phyloP scores from a whole-genome alignment of 345 rosid genomes.

The Erodium maritimum region DNA sequence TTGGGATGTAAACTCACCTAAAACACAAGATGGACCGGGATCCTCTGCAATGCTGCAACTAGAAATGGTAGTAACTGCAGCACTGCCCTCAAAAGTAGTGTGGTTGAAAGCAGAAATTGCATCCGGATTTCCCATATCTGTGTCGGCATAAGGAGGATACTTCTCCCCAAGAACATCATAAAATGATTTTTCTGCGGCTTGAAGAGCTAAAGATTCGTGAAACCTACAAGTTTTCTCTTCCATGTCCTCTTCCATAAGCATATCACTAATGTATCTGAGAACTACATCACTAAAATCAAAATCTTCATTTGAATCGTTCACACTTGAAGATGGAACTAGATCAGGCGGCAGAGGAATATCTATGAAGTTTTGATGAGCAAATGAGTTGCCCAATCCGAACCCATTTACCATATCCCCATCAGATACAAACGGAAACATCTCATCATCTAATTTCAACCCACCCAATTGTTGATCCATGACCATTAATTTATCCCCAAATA shows the following conservation, averaged over 20 bases:
- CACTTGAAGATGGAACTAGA: conserved; percentile 1
- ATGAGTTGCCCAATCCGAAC: conserved; percentile 3
- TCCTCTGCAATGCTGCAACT: conserved; percentile 10
- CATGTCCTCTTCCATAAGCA: conserved; percentile 60
- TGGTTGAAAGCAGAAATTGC: conserved; percentile 13
- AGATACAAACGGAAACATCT: conserved; percentile 5
- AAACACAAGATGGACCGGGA: too few relatives aligned
- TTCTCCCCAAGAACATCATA: conserved; percentile 50
- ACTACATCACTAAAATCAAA: conserved; percentile 44
- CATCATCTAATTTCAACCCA: conserved; percentile 15
- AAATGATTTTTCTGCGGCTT: conserved; percentile 46
- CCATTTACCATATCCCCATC: conserved; percentile 11
- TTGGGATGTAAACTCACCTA: conserved; percentile 10
- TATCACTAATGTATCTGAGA: conserved; percentile 39
- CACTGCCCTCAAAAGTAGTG: conserved; percentile 4
- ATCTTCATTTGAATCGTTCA: conserved; percentile 23
- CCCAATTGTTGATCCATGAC: conserved; percentile 28
- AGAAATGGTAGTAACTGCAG: conserved; percentile 7
- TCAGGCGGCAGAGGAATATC: conserved; percentile 14
- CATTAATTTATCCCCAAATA: conserved; percentile 7
- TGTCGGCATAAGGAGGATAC: conserved; percentile 28
- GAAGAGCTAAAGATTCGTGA: conserved; percentile 51
- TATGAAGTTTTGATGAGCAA: conserved; percentile 7
- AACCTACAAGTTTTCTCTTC: conserved; percentile 41
- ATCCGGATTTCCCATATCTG: conserved; percentile 8